phyloP scores from a whole-genome alignment of 176 grass and related monocot genomes.

The Lolium perenne region DNA sequence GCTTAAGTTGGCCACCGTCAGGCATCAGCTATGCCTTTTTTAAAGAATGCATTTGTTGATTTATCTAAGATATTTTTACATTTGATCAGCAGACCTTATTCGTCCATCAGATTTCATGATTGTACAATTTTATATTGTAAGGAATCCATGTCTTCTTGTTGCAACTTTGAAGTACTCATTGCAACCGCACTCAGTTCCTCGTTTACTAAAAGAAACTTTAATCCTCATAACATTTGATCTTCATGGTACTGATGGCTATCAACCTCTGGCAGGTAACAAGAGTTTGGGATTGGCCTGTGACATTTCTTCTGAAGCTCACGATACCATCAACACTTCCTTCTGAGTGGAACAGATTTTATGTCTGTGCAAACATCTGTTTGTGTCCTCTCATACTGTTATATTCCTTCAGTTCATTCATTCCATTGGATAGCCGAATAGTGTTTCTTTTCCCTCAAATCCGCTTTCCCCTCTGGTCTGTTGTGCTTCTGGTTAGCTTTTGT shows the following conservation, averaged over 20 bases:
- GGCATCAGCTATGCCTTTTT: not conserved
- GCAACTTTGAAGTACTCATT: conserved; percentile 22
- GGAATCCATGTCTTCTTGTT: not conserved
- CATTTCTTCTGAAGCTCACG: conserved; percentile 80
- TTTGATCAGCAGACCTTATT: not conserved
- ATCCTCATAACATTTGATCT: conserved; percentile 15
- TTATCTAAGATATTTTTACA: not conserved
- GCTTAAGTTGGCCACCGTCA: not conserved
- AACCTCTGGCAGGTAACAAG: conserved; percentile 57
- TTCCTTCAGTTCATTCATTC: conserved; percentile 76
- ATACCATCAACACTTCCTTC: conserved; percentile 75
- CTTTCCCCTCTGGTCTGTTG: conserved; percentile 77
- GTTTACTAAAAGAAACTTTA: not conserved
- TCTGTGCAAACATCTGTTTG: conserved; percentile 72
- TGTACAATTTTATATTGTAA: conserved; percentile 32
- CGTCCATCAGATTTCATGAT: conserved; percentile 18
- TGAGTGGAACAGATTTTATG: conserved; percentile 68
- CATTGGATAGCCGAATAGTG: conserved; percentile 76
- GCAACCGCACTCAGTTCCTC: not conserved
- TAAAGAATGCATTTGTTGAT: not conserved
- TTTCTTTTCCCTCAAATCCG: conserved; percentile 71
- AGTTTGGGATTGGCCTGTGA: conserved; percentile 79
- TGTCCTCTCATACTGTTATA: conserved; percentile 84
- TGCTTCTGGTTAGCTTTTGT: conserved; percentile 67
- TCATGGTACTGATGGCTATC: conserved; percentile 23